Conservation (phyloP, 306 rosid species). For the Prunus dulcis region DNA sequence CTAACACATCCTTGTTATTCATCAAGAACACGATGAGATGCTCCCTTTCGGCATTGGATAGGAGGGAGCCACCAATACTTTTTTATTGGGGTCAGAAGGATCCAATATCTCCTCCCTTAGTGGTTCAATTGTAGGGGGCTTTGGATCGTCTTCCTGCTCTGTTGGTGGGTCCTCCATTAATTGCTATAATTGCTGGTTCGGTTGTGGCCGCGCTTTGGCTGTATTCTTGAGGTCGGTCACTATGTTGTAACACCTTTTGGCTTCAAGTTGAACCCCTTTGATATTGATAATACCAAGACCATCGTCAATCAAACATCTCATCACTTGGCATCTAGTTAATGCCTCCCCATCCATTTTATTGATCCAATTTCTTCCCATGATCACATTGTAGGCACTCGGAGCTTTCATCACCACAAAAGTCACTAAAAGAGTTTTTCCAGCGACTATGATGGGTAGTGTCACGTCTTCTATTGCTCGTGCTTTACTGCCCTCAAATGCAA, state of each 20-base stretch:
- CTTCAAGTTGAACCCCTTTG: neutral
- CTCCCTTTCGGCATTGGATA: too few relatives aligned
- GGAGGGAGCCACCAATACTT: too few relatives aligned
- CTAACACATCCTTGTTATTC: neutral
- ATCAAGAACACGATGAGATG: too few relatives aligned
- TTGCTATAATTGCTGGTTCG: too few relatives aligned
- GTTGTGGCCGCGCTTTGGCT: fast-evolving
- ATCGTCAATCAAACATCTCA: neutral
- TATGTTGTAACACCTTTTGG: neutral
- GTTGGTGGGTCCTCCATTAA: too few relatives aligned
- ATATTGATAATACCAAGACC: too few relatives aligned
- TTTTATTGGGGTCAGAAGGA: neutral
- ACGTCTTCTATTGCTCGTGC: fast-evolving
- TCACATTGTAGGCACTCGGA: neutral
- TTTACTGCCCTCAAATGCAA: neutral
- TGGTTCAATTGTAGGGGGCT: neutral
- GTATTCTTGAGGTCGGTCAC: too few relatives aligned
- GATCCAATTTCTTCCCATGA: neutral
- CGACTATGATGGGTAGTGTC: neutral
- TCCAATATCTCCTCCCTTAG: neutral
- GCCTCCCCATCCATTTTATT: neutral
- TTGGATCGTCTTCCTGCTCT: neutral
- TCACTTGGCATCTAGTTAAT: neutral
- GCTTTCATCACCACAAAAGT: neutral
- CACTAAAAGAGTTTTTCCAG: neutral